Evolutionary conservation across 208 protist genomes (phyloP).

Genomic region (Strigomonas culicis): DNA sequence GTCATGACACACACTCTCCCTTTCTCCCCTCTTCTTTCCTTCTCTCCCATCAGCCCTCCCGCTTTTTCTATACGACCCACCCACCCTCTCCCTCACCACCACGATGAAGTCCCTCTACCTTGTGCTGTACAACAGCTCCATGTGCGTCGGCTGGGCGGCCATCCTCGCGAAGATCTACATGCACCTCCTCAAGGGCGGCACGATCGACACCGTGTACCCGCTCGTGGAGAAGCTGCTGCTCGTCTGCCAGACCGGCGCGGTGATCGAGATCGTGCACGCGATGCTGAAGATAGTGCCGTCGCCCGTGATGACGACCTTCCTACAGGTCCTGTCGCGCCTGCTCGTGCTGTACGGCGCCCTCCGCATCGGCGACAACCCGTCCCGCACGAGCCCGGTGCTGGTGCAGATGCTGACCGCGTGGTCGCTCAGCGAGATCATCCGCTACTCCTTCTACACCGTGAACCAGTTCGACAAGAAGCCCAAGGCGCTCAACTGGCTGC

Average conservation of each 20-base stretch:
- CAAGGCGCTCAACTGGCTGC: conserved; percentile 73
- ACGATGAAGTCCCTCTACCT: conserved; percentile 34
- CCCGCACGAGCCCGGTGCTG: conserved; percentile 42
- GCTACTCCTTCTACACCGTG: conserved; percentile 84
- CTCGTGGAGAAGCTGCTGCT: conserved; percentile 59
- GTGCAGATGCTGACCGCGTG: conserved; percentile 83
- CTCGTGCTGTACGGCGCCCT: conserved; percentile 77
- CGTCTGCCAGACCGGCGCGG: conserved; percentile 80
- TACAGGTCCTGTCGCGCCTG: conserved; percentile 86
- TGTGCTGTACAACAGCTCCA: conserved; percentile 68
- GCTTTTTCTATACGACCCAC: conserved; percentile 10
- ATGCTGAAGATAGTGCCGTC: conserved; percentile 70
- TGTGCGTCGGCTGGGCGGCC: conserved; percentile 63
- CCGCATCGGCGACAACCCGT: conserved; percentile 53
- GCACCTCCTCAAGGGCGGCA: conserved; percentile 30
- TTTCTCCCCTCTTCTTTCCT: conserved; percentile 7
- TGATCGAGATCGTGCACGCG: conserved; percentile 82
- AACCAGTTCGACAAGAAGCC: conserved; percentile 43
- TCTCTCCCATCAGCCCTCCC: conserved; percentile 6
- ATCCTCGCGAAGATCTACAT: conserved; percentile 54
- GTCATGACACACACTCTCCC: neutral
- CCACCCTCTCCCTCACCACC: conserved; percentile 2
- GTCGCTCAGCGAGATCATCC: conserved; percentile 83
- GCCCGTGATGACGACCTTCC: conserved; percentile 73
- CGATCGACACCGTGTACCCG: conserved; percentile 47